Base-by-base conservation (phyloP, 2,329 filamentous ascomycete genomes). In the Periconia macrospinosa region DNA sequence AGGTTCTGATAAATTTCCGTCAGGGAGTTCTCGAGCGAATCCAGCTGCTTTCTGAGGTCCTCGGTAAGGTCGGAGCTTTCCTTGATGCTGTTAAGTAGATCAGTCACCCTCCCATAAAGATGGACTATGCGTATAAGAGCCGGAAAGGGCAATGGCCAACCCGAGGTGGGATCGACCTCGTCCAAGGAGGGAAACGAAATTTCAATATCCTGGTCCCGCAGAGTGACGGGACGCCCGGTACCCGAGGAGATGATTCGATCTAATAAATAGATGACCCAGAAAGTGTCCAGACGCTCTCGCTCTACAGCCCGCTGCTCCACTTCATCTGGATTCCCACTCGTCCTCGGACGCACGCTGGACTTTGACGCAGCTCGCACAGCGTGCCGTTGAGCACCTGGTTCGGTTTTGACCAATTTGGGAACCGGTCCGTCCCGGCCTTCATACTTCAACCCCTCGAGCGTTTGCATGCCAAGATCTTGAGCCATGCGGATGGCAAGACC, bases 221-320 rank as follows among this genome's bases (percentile, higher is more conserved):
- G 81, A 0, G 91, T 95, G 11, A 93, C 91, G 0, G 91, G 88
- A 15, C 91, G 82, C 10, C 92, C 92, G 0, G 91, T 94, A 0
- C 91, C 91, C 0, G 90, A 93, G 0, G 91, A 95, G 23, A 96
- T 93, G 56, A 93, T 88, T 18, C 91, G 83, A 65, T 96, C 91
- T 1, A 96, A 82, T 59, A 95, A 88, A 71, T 95, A 95, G 11
- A 96, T 88, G 3, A 90, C 87, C 91, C 91, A 96, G 61, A 96
- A 92, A 0, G 91, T 93, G 64, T 96, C 90, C 42, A 91, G 86
- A 15, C 90, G 84, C 67, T 95, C 91, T 58, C 91, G 86, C 63
- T 95, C 91, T 3, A 90, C 83, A 63, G 84, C 87, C 58, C 77
- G 81, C 71, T 83, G 84, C 65, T 87, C 86, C 73, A 78, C 53